phyloP scores from a whole-genome alignment of 2,329 filamentous ascomycete species.

The Chrysoporthe puriensis region DNA sequence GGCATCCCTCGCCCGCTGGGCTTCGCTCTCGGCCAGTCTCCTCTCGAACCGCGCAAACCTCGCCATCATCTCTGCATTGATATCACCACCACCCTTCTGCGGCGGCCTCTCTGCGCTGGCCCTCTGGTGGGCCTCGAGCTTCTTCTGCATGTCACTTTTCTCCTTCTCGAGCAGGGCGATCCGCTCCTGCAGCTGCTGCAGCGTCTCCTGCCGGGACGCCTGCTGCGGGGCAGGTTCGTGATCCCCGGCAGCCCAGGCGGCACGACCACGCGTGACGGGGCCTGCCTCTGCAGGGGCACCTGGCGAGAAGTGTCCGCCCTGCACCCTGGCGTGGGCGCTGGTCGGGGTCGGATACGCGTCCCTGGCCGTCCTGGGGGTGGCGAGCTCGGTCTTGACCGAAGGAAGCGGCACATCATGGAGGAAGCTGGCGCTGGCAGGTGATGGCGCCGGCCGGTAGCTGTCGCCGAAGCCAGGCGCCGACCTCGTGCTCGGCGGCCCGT shows the following conservation, averaged over 20 bases:
- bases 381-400: neutral
- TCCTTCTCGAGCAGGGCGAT: constrained; percentile 12
- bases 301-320: neutral
- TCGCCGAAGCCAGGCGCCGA: neutral
- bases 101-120: neutral
- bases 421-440: neutral
- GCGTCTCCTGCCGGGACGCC: neutral
- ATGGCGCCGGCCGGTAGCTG: neutral
- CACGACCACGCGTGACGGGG: neutral
- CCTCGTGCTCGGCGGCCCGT: constrained; percentile 10
- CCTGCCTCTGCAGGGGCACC: neutral
- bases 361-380: neutral
- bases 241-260: neutral
- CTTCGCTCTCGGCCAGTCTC: constrained; percentile 1
- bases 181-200: neutral
- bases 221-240: neutral
- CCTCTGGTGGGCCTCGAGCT: neutral
- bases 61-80: neutral
- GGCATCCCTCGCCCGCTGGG: neutral
- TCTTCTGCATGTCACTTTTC: neutral
- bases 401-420: neutral
- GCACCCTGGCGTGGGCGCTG: neutral
- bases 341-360: neutral
- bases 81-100: neutral
- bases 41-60: constrained; percentile 3